Percentiles rank a stretch among this genome's conserved stretches.
These are phyloP conservation scores for Malus hybrid DNA, from an alignment of 331 rosid species.

Conservation along the genomic window DNA sequence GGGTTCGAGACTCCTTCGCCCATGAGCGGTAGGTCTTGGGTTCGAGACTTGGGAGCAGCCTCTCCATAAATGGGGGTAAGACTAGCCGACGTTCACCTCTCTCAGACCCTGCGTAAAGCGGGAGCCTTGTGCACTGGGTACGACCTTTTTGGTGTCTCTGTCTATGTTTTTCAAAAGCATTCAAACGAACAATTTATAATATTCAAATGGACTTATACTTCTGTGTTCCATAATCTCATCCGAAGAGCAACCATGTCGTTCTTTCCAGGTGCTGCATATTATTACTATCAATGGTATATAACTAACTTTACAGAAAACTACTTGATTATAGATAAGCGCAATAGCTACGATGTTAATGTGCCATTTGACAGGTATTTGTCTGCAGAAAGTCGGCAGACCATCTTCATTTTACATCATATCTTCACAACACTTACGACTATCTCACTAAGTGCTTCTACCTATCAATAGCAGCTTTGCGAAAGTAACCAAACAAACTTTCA, in stretches of 20 bases:
- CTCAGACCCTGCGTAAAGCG: too few species aligned
- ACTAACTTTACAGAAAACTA: neutral
- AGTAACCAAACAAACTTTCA: neutral
- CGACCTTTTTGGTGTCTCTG: too few species aligned
- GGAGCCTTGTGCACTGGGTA: too few species aligned
- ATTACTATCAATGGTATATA: neutral
- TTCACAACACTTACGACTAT: neutral
- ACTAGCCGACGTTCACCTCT: too few species aligned
- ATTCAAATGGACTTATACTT: neutral
- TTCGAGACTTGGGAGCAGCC: too few species aligned
- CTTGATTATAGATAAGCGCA: neutral
- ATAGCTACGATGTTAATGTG: neutral
- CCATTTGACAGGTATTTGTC: neutral
- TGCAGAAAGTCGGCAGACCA: accelerated
- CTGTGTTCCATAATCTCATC: neutral
- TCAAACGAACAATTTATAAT: neutral
- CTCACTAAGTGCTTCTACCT: neutral
- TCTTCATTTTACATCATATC: neutral
- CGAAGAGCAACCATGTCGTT: neutral
- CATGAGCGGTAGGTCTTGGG: too few species aligned
- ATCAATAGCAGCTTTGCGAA: neutral
- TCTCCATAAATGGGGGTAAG: too few species aligned
- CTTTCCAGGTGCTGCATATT: neutral
- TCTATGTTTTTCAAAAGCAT: neutral
- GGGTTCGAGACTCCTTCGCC: too few species aligned